phyloP scores from a whole-genome alignment of 2,329 filamentous ascomycete genomes.

The Escovopsis sp. region DNA sequence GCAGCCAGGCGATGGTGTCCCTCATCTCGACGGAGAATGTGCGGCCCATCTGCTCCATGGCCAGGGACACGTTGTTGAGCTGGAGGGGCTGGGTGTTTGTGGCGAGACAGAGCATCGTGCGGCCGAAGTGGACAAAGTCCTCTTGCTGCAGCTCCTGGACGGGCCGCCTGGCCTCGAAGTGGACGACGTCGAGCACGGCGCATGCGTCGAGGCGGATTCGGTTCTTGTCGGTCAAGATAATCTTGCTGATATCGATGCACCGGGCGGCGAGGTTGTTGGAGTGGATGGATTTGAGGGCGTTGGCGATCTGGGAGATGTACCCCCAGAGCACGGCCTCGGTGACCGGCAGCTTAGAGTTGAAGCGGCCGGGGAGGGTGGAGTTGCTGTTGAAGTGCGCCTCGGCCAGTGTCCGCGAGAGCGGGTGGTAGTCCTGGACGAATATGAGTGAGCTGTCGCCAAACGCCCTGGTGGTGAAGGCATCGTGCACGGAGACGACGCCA shows the following conservation, averaged over 20 bases:
- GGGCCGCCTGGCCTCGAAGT: conserved; percentile 57
- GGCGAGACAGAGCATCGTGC: conserved; percentile 68
- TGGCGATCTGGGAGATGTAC: conserved; percentile 84
- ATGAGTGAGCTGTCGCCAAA: conserved; percentile 94
- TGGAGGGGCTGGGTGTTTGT: conserved; percentile 45
- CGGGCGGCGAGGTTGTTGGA: conserved; percentile 66
- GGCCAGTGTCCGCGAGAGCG: conserved; percentile 74
- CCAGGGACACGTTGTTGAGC: conserved; percentile 48
- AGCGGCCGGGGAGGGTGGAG: conserved; percentile 27
- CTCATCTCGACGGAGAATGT: conserved; percentile 67
- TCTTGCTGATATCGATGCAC: conserved; percentile 75
- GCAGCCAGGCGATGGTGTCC: conserved; percentile 68
- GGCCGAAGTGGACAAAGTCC: conserved; percentile 73
- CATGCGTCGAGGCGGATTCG: conserved; percentile 80
- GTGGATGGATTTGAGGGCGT: conserved; percentile 77
- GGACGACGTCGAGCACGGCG: conserved; percentile 76
- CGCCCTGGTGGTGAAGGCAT: conserved; percentile 83
- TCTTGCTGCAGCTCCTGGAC: conserved; percentile 71
- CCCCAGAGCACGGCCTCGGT: conserved; percentile 72
- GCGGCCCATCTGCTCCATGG: conserved; percentile 62
- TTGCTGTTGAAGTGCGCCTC: conserved; percentile 55
- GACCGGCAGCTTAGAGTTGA: conserved; percentile 32
- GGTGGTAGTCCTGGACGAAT: conserved; percentile 87
- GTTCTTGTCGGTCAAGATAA: conserved; percentile 81
- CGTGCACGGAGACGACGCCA: conserved; percentile 72